Base-by-base conservation (phyloP, 2,329 filamentous ascomycete species). In the Peltaster fructicola region DNA sequence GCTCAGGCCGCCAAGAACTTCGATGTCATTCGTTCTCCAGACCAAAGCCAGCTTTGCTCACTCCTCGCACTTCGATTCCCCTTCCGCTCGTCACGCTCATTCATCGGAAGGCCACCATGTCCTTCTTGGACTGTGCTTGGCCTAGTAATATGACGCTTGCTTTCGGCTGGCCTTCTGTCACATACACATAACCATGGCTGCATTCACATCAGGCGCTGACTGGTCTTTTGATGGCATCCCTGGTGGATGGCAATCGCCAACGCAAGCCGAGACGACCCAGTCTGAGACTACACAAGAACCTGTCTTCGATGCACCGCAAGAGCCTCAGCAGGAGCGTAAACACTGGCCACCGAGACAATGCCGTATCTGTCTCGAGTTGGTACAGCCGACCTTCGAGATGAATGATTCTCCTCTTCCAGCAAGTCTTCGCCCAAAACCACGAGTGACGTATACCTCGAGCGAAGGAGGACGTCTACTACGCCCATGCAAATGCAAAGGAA, bases 401-500 rank as follows among this genome's bases (percentile, higher is more conserved):
- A 56, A 58, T 8, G 56, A 61, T 7, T 57, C 54, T 29, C 20
- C 33, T 5, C 26, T 50, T 6, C 63, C 68, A 13, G 56, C 57
- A 13, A 61, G 70, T 25, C 50, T 76, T 20, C 62, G 70, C 35
- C 52, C 63, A 14, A 47, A 47, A 20, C 63, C 68, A 10, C 59
- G 61, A 24, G 68, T 75, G 22, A 59, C 61, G 11, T 92, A 91
- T 43, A 63, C 73, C 25, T 84, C 79, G 13, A 32, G 31, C 14
- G 77, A 73, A 35, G 64, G 75, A 15, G 80, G 80, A 18, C 73
- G 81, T 24, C 59, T 98, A 14, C 66, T 95, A 39, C 76, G 77
- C 26, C 88, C 88, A 17, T 98, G 88, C 61, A 72, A 74, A 53
- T 98, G 88, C 63, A 90, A 80, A 55, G 88, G 88, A 25, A 80